phyloP scores from a whole-genome alignment of 1,284 basidiomycete genomes.

The Ceratobasidium sp. region DNA sequence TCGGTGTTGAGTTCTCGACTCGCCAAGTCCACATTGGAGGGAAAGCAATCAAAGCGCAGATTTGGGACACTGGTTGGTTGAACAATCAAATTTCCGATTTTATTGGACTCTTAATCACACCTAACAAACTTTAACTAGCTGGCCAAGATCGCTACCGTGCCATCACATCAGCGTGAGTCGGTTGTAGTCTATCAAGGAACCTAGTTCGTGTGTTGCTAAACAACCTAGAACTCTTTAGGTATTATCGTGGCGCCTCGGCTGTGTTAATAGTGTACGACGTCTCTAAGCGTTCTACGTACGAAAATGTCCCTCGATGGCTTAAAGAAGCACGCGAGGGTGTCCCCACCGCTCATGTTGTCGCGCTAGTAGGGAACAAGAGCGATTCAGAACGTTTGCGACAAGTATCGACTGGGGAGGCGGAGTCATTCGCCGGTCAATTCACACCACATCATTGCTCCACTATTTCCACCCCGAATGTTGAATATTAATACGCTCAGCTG shows the following conservation, averaged over 20 bases:
- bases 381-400: slow-evolving; percentile 67
- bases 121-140: slow-evolving; percentile 57
- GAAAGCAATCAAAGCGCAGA: slow-evolving; percentile 98
- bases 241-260: slow-evolving; percentile 97
- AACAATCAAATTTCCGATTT: neutral
- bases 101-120: too few species aligned
- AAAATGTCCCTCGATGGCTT: slow-evolving; percentile 96
- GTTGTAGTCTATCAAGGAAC: neutral
- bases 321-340: slow-evolving; percentile 97
- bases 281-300: slow-evolving; percentile 93
- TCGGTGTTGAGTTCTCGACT: slow-evolving; percentile 99
- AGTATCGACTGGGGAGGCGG: slow-evolving; percentile 76
- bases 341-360: slow-evolving; percentile 92
- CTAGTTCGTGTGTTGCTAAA: neutral
- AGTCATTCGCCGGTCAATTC: slow-evolving; percentile 75
- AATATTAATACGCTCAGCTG: too few species aligned
- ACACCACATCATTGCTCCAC: neutral
- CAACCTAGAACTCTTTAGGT: slow-evolving; percentile 64
- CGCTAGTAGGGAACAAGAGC: slow-evolving; percentile 75
- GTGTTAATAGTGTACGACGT: slow-evolving; percentile 93
- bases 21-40: slow-evolving; percentile 92
- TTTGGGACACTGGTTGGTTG: slow-evolving; percentile 95
- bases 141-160: slow-evolving; percentile 99
- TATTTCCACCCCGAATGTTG: slow-evolving; percentile 45
- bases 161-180: slow-evolving; percentile 90